Conservation (phyloP, 1,284 basidiomycete genomes). For the Takashimella tepidaria region DNA sequence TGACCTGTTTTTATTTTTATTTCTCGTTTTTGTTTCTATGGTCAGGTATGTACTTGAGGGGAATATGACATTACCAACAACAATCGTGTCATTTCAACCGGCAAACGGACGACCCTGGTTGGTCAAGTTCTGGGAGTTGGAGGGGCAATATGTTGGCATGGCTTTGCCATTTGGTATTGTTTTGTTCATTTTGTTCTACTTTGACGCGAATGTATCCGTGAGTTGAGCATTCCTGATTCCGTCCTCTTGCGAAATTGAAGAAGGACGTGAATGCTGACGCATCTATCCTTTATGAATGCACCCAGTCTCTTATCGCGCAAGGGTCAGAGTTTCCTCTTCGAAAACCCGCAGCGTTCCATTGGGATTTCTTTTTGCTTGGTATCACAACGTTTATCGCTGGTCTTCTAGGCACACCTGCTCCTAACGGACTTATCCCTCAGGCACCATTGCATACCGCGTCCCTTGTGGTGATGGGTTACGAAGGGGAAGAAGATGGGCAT, state of each 20-base stretch:
- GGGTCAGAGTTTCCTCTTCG: conserved; percentile 81
- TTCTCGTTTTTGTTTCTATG: too few species aligned
- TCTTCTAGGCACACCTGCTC: conserved; percentile 83
- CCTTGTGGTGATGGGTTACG: conserved; percentile 65
- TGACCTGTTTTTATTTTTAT: too few species aligned
- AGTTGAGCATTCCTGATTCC: too few species aligned
- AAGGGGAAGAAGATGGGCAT: conserved; percentile 52
- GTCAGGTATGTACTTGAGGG: conserved; percentile 50
- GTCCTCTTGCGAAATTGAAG: too few species aligned
- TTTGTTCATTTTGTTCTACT: conserved; percentile 52
- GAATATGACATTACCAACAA: conserved; percentile 62
- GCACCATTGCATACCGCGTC: conserved; percentile 90
- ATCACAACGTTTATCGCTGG: conserved; percentile 89
- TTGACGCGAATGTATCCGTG: conserved; percentile 49
- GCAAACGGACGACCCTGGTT: conserved; percentile 75
- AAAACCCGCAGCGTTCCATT: conserved; percentile 91
- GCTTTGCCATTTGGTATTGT: conserved; percentile 53
- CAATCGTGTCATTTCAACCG: conserved; percentile 62
- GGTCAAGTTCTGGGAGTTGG: conserved; percentile 84
- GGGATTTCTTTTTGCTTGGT: conserved; percentile 72
- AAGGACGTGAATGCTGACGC: too few species aligned
- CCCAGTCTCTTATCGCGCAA: conserved; percentile 84
- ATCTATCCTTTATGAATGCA: too few species aligned
- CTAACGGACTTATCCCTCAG: conserved; percentile 90
- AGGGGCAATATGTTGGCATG: conserved; percentile 81